Evolutionary conservation across 768 basidiomycete genomes (phyloP), one percentile per base, ranked within the genome.

Genomic region (Russula sp.): DNA sequence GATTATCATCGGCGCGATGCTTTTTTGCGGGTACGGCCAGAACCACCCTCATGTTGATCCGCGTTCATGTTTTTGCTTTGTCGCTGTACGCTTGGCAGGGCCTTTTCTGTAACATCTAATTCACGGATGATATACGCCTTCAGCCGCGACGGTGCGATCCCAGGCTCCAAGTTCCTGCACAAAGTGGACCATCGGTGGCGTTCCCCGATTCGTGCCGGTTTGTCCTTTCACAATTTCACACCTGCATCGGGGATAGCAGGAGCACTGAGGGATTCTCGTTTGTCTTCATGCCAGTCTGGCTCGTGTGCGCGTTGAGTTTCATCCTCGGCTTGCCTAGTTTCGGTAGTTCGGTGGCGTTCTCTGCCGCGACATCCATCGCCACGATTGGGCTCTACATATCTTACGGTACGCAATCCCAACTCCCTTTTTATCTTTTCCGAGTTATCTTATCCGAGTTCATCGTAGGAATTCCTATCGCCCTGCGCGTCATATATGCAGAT

Each of bases 81-180:
- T 26, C 5, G 14, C 46, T 34, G 30, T 16, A 8, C 24, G 34
- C 20, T 32, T n/a, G 9, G 6, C 59, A 86, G 86, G 18, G 88
- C 86, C 0, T 92, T 92, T 75, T 89, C 88, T 0, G 75, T 92
- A 58, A 90, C 89, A 0, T 85, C 84, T 0, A 92, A 91, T 71
- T 87, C 85, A 2, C 80, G 89, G 0, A 90, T 91, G 89, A 89
- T 88, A 85, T 92, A 84, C 71, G 86, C 89, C 0, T 91, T 90
- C 70, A 80, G 87, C 3, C 81, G 90, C 38, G 90, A 92, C 72
- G 86, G 87, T 0, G 88, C 82, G 13, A 79, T 90, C 28, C 88
- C 89, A 0, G 86, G 84, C 14, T 84, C 84, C 65, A 79, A 71
- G 40, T 89, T 85, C 74, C 85, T 90, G 74, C 81, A 81, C 68